Conservation (phyloP, 208 protist genomes). For the Entamoeba invadens region DNA sequence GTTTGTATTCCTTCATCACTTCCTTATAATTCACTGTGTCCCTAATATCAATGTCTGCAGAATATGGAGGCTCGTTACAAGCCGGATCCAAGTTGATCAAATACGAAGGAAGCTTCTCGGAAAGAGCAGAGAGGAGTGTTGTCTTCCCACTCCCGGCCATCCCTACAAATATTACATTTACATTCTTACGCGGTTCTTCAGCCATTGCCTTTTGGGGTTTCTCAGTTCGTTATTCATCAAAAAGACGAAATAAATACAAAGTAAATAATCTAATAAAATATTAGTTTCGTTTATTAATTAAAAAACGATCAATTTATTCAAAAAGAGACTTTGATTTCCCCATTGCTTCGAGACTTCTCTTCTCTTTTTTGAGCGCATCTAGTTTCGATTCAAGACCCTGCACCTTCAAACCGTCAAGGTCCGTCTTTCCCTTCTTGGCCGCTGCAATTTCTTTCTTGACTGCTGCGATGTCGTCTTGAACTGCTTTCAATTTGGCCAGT, state of each 20-base stretch:
- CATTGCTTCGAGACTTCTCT: background rate
- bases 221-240: no score
- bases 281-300: no score
- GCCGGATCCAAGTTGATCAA: conserved; percentile 94
- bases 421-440: background rate
- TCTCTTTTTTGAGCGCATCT: background rate
- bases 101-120: conserved; percentile 70
- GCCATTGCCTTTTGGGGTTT: no score
- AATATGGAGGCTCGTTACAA: conserved; percentile 67
- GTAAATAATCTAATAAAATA: no score
- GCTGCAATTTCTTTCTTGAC: background rate
- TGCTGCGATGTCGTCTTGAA: background rate
- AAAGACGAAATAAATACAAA: no score
- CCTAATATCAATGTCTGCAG: conserved; percentile 90
- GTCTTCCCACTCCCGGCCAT: conserved; percentile 97
- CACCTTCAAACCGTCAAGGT: background rate
- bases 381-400: background rate
- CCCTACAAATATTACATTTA: conserved; percentile 70
- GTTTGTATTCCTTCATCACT: conserved; percentile 72
- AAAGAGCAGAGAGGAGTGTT: conserved; percentile 81
- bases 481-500: background rate
- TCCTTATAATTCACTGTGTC: conserved; percentile 92
- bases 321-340: no score
- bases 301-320: no score
- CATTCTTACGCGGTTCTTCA: no score